phyloP scores from a whole-genome alignment of 2,329 filamentous ascomycete genomes.

The Penicillium brasilianum region DNA sequence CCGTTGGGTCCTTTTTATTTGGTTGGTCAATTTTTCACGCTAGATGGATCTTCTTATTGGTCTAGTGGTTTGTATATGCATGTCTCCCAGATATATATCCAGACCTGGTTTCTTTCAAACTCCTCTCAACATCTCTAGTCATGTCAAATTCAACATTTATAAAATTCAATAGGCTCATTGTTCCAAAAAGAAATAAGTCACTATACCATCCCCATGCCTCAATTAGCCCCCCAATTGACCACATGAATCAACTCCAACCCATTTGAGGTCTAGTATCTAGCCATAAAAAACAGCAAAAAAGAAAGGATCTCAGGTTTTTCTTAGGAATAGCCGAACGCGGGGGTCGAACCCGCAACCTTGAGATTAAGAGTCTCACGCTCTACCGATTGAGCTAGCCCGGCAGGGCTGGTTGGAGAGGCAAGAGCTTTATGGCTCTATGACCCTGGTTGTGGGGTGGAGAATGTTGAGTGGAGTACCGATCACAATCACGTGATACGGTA shows the following conservation, averaged over 20 bases:
- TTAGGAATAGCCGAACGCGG: conserved; percentile 45
- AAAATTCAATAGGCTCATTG: too few species aligned
- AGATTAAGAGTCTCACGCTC: conserved; percentile 57
- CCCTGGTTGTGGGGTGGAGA: neutral
- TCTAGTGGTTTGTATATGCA: too few species aligned
- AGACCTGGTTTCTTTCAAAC: too few species aligned
- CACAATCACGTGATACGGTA: neutral
- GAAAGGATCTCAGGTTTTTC: conserved; percentile 18
- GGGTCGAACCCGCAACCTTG: conserved; percentile 50
- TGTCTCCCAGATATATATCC: too few species aligned
- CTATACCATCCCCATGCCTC: too few species aligned
- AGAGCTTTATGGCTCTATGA: neutral
- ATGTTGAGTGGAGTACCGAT: neutral
- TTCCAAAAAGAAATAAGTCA: too few species aligned
- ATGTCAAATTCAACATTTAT: too few species aligned
- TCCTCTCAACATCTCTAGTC: too few species aligned
- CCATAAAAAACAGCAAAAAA: conserved; percentile 10
- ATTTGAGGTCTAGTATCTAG: neutral
- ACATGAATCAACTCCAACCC: too few species aligned
- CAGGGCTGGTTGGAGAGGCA: conserved; percentile 27
- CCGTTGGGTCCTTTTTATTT: too few species aligned
- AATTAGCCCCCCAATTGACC: neutral
- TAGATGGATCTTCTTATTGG: too few species aligned
- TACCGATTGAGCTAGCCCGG: conserved; percentile 59
- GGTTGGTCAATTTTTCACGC: too few species aligned